Evolutionary conservation across 2,329 filamentous ascomycete genomes (phyloP), one percentile per base, ranked within the genome.

Genomic region (Colletotrichum sp.): DNA sequence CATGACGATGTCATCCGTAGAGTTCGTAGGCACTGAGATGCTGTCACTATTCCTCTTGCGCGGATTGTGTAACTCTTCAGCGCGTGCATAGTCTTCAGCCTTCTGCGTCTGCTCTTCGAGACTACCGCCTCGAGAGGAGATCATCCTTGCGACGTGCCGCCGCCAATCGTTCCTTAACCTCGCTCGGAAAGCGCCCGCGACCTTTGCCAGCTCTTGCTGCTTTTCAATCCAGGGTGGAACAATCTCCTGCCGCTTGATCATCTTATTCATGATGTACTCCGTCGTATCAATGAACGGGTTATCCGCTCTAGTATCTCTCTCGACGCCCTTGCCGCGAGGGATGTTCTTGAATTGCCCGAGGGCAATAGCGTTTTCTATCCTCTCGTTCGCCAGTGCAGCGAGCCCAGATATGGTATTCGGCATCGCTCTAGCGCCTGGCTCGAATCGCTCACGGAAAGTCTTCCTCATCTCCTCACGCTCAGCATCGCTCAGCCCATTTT

Each of bases 171-270:
- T 91, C 43, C 96, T 89, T 76, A 99, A 82, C n/a, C 95, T 88
- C 4, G 88, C 86, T 3, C 97, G 91, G 82, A 99, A 98, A 2
- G 89, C 88, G 14, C 88, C 90, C 1, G 93, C 90, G 1, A 94
- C 90, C 76, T 91, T 92, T 13, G 92, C 90, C 7, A 99, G 87
- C 81, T 98, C 96, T 82, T 99, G 96, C 83, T 99, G 97, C 85
- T 98, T 99, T 85, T 99, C 97, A 75, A 99, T 99, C 97, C 97
- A 99, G 0, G 96, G 96, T 1, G 97, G 97, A 1, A 98, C 95
- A 75, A 99, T 95, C 24, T 98, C 96, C 84, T 99, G 97, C 74
- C 94, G 94, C 85, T 98, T 95, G 78, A 99, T 98, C 87, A 99
- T 98, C 85, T 98, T 97, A 86, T 99, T 99, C 94, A 99, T 94